Percentiles rank a stretch among this genome's conserved stretches.
phyloP scores from a whole-genome alignment of 139 green algal genomes.

The Microglena sp. region DNA sequence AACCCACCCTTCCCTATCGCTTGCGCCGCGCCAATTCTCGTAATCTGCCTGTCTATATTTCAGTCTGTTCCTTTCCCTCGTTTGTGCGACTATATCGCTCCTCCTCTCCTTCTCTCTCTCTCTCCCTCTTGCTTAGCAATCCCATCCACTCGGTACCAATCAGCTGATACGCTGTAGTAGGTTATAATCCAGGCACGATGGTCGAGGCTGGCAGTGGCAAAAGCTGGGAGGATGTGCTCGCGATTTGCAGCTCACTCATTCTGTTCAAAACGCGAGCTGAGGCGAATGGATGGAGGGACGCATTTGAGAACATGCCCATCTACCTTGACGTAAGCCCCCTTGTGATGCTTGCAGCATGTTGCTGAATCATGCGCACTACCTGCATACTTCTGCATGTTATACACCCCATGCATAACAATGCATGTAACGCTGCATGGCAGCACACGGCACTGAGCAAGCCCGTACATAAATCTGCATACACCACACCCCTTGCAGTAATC shows the following conservation, averaged over 20 bases:
- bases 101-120: no score
- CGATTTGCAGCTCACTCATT: conserved; percentile 51
- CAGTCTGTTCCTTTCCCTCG: no score
- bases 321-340: conserved; percentile 54
- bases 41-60: no score
- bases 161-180: background rate
- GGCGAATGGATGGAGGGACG: conserved; percentile 48
- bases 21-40: no score
- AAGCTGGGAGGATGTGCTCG: conserved; percentile 28
- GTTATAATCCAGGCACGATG: background rate
- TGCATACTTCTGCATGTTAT: background rate
- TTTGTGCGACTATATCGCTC: no score
- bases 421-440: no score
- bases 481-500: no score
- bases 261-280: conserved; percentile 41
- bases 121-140: background rate
- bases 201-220: background rate
- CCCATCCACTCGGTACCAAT: background rate
- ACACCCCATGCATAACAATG: background rate
- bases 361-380: background rate
- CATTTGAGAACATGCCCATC: conserved; percentile 59
- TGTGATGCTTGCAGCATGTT: background rate
- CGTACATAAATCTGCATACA: no score
- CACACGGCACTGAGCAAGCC: no score
- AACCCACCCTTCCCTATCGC: no score